Base-by-base conservation (phyloP, 139 green algal species). In the Volvox africanus region DNA sequence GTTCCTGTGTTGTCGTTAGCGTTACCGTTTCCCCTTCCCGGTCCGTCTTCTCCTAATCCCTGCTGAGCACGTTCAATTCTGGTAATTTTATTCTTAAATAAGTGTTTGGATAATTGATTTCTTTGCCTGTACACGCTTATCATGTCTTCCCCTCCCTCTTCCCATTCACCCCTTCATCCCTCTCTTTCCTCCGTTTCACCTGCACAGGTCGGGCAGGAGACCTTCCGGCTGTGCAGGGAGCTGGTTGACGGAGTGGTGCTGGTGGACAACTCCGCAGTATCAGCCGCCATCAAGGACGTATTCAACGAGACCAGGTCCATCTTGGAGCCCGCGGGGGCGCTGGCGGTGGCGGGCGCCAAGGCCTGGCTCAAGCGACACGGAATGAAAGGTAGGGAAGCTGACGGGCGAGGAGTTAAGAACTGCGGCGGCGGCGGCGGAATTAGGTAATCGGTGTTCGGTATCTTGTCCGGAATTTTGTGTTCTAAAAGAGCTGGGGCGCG, bases 271-370 rank as follows among this genome's bases (percentile, higher is more conserved):
- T 88, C 94, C 44, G 96, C 96, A 71, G 98, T 98, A 73, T 97
- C 92, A 24, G 96, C 97, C 0, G 97, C 98, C 71, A 99, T 99
- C 93, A 99, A 99, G 94, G 97, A 98, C 80, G 96, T 98, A 36
- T 98, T 98, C 93, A 97, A 98, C 88, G 96, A 98, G 88, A 98
- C 96, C 16, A 92, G 97, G 36, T 97, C 93, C 89, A 98, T 99
- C 77, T 90, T 99, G 71, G 97, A 99, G 95, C 98, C 98, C 1
- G 97, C 98, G 24, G 98, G 98, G 14, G 98, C 98, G 44, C 93
- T 99, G 86, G 95, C 96, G 0, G 95, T 99, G 30, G 97, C 98
- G 68, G 98, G 98, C 1, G 96, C 97, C 61, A 98, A 98, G 91
- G 97, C 97, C 1, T 99, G 98, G 94, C 91, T 96, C 18, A 93